These are phyloP conservation scores for Candida multigemmis DNA, from an alignment of 805 yeast species.

Conservation along the genomic window DNA sequence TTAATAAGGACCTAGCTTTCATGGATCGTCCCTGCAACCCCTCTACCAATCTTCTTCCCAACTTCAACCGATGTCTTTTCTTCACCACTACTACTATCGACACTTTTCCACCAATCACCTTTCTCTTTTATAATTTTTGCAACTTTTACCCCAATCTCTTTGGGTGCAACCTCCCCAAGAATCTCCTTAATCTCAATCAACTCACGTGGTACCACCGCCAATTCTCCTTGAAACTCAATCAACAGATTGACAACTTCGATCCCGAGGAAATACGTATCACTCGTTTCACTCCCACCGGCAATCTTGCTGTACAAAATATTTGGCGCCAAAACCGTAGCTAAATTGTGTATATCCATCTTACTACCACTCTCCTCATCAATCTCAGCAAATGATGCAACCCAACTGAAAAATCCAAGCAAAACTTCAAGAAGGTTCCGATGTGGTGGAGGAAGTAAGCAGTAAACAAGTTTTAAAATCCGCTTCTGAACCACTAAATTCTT, in stretches of 20 bases:
- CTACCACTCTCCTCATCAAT: constrained; percentile 80
- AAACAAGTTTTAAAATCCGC: constrained; percentile 51
- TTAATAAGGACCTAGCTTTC: too few species aligned
- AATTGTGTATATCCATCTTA: constrained; percentile 91
- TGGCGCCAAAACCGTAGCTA: constrained; percentile 94
- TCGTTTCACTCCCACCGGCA: constrained; percentile 16
- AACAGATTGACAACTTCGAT: constrained; percentile 83
- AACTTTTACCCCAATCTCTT: constrained; percentile 25
- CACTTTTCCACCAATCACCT: too few species aligned
- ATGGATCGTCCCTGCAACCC: too few species aligned
- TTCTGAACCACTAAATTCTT: constrained; percentile 37
- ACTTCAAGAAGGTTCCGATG: constrained; percentile 86
- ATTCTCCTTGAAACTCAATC: constrained; percentile 72
- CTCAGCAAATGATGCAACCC: constrained; percentile 95
- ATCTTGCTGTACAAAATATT: constrained; percentile 66
- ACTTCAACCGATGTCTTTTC: too few species aligned
- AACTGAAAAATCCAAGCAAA: constrained; percentile 71
- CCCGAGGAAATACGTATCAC: constrained; percentile 77
- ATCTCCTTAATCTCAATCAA: constrained; percentile 24
- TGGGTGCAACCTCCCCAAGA: constrained; percentile 15
- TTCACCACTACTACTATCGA: too few species aligned
- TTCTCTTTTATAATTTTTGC: constrained; percentile 22
- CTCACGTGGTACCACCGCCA: constrained; percentile 68
- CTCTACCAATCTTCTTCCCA: too few species aligned
- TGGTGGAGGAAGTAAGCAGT: constrained; percentile 70